Percentiles rank a stretch among this genome's conserved stretches.
phyloP scores from a whole-genome alignment of 73 alveolate genomes.

The Diophrys sp. region DNA sequence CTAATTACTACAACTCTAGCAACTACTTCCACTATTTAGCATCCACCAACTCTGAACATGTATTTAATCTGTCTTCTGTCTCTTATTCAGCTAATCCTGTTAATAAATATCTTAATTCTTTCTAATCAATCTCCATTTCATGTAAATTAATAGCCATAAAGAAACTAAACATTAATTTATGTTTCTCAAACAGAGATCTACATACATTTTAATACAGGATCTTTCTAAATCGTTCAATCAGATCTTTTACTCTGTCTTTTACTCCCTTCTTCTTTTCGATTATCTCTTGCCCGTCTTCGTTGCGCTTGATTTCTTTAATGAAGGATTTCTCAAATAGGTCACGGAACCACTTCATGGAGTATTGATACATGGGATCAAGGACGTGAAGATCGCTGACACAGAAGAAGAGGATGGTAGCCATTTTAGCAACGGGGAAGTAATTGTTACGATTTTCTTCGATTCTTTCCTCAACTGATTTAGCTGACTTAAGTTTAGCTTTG shows the following conservation, averaged over 20 bases:
- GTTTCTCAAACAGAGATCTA: constrained; percentile 94
- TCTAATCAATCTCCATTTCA: constrained; percentile 59
- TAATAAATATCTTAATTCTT: constrained; percentile 88
- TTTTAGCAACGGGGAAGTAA: constrained; percentile 86
- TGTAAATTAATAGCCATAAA: constrained; percentile 82
- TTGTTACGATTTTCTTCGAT: constrained; percentile 81
- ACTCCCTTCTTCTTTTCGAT: background rate
- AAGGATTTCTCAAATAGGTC: constrained; percentile 63
- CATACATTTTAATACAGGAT: constrained; percentile 90
- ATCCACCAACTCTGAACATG: constrained; percentile 22
- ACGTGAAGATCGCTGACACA: constrained; percentile 72
- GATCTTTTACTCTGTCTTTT: constrained; percentile 69
- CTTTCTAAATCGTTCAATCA: constrained; percentile 79
- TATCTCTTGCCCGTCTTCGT: background rate
- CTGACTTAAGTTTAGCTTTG: constrained; percentile 71
- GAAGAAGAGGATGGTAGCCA: constrained; percentile 85
- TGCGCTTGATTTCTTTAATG: constrained; percentile 60
- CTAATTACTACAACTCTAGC: background rate
- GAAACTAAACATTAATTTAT: constrained; percentile 90
- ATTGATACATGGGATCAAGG: constrained; percentile 83
- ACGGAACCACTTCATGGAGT: constrained; percentile 74
- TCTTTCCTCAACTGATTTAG: constrained; percentile 83
- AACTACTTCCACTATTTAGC: constrained; percentile 77
- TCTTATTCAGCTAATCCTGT: constrained; percentile 86
- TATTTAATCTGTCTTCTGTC: constrained; percentile 59